phyloP scores from a whole-genome alignment of 2,329 filamentous ascomycete genomes.

The Pseudophaeomoniella oleicola region DNA sequence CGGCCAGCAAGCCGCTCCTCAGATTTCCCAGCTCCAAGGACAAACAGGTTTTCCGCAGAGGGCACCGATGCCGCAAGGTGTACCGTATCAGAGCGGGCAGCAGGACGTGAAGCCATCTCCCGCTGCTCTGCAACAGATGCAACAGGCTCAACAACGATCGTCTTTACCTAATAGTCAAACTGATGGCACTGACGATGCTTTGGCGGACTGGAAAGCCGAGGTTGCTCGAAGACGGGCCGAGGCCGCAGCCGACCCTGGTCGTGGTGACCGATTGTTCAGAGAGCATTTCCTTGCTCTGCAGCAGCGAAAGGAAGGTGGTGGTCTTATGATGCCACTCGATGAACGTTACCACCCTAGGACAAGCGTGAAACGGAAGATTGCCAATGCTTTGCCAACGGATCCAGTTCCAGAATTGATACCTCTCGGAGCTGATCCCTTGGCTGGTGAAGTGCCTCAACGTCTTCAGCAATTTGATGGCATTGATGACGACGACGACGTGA shows the following conservation, averaged over 20 bases:
- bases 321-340: conserved; percentile 27
- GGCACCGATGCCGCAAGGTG: no score
- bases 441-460: conserved; percentile 5
- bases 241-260: conserved; percentile 18
- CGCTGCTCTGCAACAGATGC: conserved; percentile 20
- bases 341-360: conserved; percentile 20
- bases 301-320: conserved; percentile 28
- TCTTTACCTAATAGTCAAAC: conserved; percentile 45
- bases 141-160: conserved; percentile 28
- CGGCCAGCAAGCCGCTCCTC: conserved; percentile 12
- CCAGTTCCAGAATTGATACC: no score
- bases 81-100: conserved; percentile 17
- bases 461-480: conserved; percentile 41
- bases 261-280: conserved; percentile 24
- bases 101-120: conserved; percentile 27
- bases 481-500: conserved; percentile 34
- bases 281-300: conserved; percentile 26
- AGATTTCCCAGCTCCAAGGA: conserved; percentile 13
- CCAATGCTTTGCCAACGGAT: conserved; percentile 8
- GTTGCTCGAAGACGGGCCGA: conserved; percentile 27
- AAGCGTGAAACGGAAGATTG: conserved; percentile 22
- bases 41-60: conserved; percentile 23
- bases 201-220: conserved; percentile 38
- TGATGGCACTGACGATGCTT: conserved; percentile 55
- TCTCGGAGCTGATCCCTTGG: no score